Base-by-base conservation (phyloP, 129 eudicot species). In the Sambucus nigra region DNA sequence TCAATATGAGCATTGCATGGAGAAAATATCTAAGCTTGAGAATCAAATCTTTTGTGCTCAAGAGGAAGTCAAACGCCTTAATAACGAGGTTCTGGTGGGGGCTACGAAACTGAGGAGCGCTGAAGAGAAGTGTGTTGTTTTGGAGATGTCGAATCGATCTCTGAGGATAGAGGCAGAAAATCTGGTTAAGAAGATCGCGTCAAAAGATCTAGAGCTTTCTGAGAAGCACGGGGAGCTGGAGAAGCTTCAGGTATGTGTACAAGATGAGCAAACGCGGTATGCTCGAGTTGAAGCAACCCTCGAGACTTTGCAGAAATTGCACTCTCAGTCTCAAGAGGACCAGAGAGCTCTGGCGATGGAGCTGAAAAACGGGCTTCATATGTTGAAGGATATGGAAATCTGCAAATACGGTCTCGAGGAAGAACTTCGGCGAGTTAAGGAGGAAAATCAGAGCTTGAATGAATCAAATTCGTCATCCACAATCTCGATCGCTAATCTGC, bases 291-390 rank as follows among this genome's bases (percentile, higher is more conserved):
- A 86, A 69, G 84, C 82, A 39, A 63, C 89, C 42, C 91, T 86
- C 12, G 64, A 64, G 16, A 55, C 79, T 15, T 72, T 92, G 54
- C 86, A 82, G 61, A 74, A 54, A 71, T 25, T 74, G 55, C 76
- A 92, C 67, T 72, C 73, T 24, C 82, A 78, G 32, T 92, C 99
- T 69, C 99, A 80, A 67, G 99, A 86, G 57, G 84, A 79, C 59
- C 95, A 86, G 61, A 80, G 69, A 49, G 74, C 73, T 54, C 79
- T 91, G 32, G 73, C 76, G 3, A 3, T 45, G 60, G 96, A 92
- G 78, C 99, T 92, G 11, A 56, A 78, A 31, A 75, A 68, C 19
- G 84, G 76, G 70, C 82, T 92, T 58, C 78, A 66, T 7, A 61
- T 67, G 73, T 55, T 92, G 52, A 86, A 80, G 64, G 94, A 79